Conservation (phyloP, 106 monocot genomes). For the Dendrobium officinale region DNA sequence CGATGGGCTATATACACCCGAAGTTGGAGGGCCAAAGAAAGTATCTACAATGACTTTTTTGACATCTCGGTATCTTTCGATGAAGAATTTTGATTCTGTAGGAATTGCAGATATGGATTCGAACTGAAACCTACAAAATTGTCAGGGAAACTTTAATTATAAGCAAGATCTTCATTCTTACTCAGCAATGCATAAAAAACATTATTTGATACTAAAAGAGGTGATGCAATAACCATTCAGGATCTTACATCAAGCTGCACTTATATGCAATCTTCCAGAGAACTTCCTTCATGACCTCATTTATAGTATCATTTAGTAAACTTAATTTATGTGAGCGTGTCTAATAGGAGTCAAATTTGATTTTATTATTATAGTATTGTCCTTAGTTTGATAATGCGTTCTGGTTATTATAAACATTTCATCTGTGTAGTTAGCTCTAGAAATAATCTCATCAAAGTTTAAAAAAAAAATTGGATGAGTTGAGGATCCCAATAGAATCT, state of each 20-base stretch:
- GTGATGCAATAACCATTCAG: not conserved
- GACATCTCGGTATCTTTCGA: conserved; percentile 41
- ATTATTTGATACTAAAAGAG: not conserved
- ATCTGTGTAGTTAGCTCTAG: no score
- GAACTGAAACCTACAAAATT: conserved; percentile 53
- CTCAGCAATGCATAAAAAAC: not conserved
- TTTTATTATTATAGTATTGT: no score
- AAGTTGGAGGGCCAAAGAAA: conserved; percentile 61
- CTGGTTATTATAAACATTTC: no score
- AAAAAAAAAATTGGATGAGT: no score
- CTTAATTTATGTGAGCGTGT: no score
- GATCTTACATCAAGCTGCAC: not conserved
- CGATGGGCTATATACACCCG: conserved; percentile 87
- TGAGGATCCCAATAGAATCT: no score
- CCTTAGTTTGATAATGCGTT: no score
- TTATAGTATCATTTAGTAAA: not conserved
- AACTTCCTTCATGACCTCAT: not conserved
- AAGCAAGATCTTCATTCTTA: not conserved
- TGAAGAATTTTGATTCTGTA: conserved; percentile 51
- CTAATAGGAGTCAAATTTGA: no score
- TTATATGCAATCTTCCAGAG: not conserved
- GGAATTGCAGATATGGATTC: conserved; percentile 43
- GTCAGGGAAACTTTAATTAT: conserved; percentile 1
- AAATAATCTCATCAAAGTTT: no score
- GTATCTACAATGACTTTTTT: conserved; percentile 57